These are phyloP conservation scores for Penicillium macrosclerotiorum DNA, from an alignment of 495 filamentous ascomycete genomes.

Conservation along the genomic window DNA sequence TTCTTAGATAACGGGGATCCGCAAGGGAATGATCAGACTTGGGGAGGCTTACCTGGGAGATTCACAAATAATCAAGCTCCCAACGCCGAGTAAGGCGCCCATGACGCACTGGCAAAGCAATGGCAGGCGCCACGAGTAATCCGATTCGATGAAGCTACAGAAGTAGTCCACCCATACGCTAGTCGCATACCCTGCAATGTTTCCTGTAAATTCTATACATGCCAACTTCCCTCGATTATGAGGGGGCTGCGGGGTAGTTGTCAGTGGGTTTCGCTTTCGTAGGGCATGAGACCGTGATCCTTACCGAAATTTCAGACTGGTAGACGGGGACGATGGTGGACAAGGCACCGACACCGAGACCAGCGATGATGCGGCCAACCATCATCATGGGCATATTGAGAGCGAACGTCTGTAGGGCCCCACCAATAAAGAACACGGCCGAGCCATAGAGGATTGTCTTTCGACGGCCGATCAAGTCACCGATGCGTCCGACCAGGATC, in stretches of 20 bases:
- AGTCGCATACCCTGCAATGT: conserved; percentile 90
- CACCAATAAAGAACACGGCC: conserved; percentile 85
- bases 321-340: conserved; percentile 98
- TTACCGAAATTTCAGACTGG: conserved; percentile 83
- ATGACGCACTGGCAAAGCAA: conserved; percentile 92
- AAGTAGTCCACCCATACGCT: conserved; percentile 99
- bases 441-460: conserved; percentile 94
- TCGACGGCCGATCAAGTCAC: conserved; percentile 86
- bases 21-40: not conserved
- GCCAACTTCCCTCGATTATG: conserved; percentile 94
- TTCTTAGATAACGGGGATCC: not conserved
- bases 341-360: conserved; percentile 88
- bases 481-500: conserved; percentile 80
- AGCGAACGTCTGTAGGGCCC: conserved; percentile 79
- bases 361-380: conserved; percentile 84
- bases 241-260: conserved; percentile 56
- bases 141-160: conserved; percentile 81
- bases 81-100: conserved; percentile 77
- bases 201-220: conserved; percentile 97
- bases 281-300: not conserved
- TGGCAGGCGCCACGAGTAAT: conserved; percentile 89
- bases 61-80: conserved; percentile 91
- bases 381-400: conserved; percentile 89
- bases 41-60: conserved; percentile 73
- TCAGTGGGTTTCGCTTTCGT: conserved; percentile 7